Evolutionary conservation across 495 filamentous ascomycete species (phyloP).

Genomic region (Letharia lupina): DNA sequence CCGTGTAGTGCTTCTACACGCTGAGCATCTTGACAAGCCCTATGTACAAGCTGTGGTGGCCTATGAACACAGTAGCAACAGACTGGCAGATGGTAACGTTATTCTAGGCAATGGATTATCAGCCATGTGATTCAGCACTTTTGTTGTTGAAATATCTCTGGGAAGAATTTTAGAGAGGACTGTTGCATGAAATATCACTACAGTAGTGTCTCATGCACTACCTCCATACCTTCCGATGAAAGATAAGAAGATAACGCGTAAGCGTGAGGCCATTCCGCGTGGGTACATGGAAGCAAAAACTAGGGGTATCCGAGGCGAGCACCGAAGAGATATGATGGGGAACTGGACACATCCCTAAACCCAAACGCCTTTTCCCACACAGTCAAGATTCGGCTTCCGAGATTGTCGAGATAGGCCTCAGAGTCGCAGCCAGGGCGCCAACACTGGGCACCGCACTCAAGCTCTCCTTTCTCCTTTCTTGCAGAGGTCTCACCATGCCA

Average conservation of each 20-base stretch:
- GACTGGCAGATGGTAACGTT: not conserved
- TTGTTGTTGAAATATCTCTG: not conserved
- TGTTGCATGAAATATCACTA: not conserved
- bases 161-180: not conserved
- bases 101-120: not conserved
- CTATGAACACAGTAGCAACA: not conserved
- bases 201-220: not conserved
- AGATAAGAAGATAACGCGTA: not conserved
- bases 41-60: not conserved
- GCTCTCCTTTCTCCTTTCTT: constrained; percentile 22
- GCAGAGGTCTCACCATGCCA: constrained; percentile 45
- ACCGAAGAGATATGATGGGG: not conserved
- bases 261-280: not conserved
- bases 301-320: not conserved
- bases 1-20: not conserved
- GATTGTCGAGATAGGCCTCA: constrained; percentile 20
- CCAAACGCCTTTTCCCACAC: not conserved
- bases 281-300: constrained; percentile 2
- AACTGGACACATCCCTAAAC: not conserved
- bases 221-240: not conserved
- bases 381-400: constrained; percentile 19
- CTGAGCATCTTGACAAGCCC: not conserved
- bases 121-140: not conserved
- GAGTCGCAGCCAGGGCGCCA: constrained; percentile 21
- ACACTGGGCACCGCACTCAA: constrained; percentile 17